Conservation (phyloP, 1,284 basidiomycete species). For the Ceratobasidium sp. region DNA sequence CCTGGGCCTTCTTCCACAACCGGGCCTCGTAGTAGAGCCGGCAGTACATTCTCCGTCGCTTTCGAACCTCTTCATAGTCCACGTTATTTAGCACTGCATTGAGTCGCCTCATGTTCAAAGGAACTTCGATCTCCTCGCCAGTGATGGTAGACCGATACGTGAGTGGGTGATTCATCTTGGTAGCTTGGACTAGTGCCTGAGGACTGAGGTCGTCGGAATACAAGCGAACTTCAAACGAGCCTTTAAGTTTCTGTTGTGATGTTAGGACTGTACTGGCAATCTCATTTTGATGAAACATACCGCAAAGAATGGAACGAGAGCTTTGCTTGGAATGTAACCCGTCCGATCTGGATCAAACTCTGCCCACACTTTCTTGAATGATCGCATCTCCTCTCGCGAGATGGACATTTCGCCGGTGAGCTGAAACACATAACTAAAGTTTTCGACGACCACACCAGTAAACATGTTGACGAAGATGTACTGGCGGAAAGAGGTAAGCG, state of each 20-base stretch:
- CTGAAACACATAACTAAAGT: slow-evolving; percentile 96
- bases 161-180: slow-evolving; percentile 42
- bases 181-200: slow-evolving; percentile 54
- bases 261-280: neutral
- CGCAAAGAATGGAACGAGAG: slow-evolving; percentile 81
- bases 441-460: slow-evolving; percentile 95
- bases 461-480: slow-evolving; percentile 97
- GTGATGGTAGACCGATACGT: slow-evolving; percentile 43
- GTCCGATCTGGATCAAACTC: slow-evolving; percentile 80
- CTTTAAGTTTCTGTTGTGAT: slow-evolving; percentile 66
- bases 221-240: slow-evolving; percentile 84
- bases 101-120: slow-evolving; percentile 63
- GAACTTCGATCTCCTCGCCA: slow-evolving; percentile 58
- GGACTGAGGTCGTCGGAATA: slow-evolving; percentile 76
- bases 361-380: slow-evolving; percentile 95
- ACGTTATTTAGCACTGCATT: slow-evolving; percentile 65
- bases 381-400: slow-evolving; percentile 86
- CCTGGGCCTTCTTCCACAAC: slow-evolving; percentile 75
- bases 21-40: slow-evolving; percentile 86
- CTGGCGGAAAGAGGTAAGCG: slow-evolving; percentile 52
- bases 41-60: slow-evolving; percentile 72
- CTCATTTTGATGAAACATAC: slow-evolving; percentile 56
- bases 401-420: slow-evolving; percentile 78
- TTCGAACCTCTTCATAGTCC: slow-evolving; percentile 67
- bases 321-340: slow-evolving; percentile 75